Evolutionary conservation across 768 basidiomycete genomes (phyloP).

Genomic region (Phanerochaete carnosa): DNA sequence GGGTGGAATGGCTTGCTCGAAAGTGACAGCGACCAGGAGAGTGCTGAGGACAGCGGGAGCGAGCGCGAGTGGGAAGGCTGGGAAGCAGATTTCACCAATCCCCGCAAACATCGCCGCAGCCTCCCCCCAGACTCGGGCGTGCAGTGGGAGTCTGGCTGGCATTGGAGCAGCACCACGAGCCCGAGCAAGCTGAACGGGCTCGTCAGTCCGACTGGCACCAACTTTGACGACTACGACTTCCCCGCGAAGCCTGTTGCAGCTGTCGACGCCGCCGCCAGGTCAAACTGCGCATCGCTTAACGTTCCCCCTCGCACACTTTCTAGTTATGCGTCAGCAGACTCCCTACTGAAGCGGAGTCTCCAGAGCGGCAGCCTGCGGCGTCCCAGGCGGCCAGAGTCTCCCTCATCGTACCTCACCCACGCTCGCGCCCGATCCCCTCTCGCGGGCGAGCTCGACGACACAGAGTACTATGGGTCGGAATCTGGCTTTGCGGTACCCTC

Average conservation of each 20-base stretch:
- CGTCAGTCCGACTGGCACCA: background rate
- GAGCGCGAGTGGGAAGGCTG: conserved; percentile 70
- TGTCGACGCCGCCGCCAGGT: background rate
- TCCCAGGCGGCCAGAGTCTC: conserved; percentile 7
- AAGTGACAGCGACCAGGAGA: conserved; percentile 3
- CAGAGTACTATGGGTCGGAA: background rate
- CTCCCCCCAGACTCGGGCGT: background rate
- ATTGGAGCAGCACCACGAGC: background rate
- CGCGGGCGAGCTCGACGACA: background rate
- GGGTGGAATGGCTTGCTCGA: background rate
- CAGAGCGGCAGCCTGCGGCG: background rate
- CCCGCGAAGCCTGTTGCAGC: background rate
- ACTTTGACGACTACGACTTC: background rate
- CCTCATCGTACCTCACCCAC: background rate
- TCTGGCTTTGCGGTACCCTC: background rate
- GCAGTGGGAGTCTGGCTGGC: conserved; percentile 8
- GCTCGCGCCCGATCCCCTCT: conserved; percentile 13
- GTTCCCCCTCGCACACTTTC: conserved; percentile 14
- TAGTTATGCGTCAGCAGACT: conserved; percentile 26
- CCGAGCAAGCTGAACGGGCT: background rate
- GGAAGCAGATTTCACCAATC: conserved; percentile 53
- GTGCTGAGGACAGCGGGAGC: conserved; percentile 32
- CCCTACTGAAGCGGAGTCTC: conserved; percentile 19
- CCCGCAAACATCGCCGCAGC: conserved; percentile 18
- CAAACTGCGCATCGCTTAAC: background rate